phyloP scores from a whole-genome alignment of 441 rosid genomes.

The Syzygium syzygioides region DNA sequence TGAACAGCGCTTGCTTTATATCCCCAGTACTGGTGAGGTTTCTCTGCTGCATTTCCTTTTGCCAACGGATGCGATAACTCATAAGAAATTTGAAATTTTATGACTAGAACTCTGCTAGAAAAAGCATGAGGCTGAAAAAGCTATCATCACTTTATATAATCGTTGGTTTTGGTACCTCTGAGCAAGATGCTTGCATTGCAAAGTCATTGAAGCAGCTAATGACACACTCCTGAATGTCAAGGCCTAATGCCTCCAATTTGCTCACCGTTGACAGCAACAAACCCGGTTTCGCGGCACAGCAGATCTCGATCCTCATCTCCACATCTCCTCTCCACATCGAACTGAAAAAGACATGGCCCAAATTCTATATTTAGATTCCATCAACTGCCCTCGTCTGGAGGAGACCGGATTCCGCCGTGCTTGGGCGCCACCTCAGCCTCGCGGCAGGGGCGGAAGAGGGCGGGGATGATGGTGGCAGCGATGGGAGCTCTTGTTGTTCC shows the following conservation, averaged over 20 bases:
- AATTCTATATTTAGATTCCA: neutral
- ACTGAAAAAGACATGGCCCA: neutral
- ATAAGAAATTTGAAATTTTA: neutral
- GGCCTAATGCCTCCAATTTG: neutral
- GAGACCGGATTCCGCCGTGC: too few species aligned
- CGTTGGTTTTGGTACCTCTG: neutral
- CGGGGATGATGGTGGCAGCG: too few species aligned
- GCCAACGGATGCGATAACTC: neutral
- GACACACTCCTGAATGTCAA: slow-evolving; percentile 3
- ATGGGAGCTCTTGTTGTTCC: too few species aligned
- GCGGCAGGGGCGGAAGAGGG: too few species aligned
- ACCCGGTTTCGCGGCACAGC: slow-evolving; percentile 1
- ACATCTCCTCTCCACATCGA: slow-evolving; percentile 1
- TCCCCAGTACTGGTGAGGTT: neutral
- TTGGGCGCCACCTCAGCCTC: too few species aligned
- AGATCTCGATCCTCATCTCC: slow-evolving; percentile 1
- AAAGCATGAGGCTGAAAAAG: neutral
- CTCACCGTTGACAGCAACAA: slow-evolving; percentile 3
- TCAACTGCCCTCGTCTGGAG: too few species aligned
- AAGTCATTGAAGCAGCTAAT: slow-evolving; percentile 17
- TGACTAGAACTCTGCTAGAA: neutral
- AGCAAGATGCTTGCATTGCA: slow-evolving; percentile 11
- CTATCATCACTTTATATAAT: neutral
- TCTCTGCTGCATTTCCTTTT: neutral
- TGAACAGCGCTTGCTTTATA: slow-evolving; percentile 9